phyloP scores from a whole-genome alignment of 257 asterid species.

The Lycium ferocissimum region DNA sequence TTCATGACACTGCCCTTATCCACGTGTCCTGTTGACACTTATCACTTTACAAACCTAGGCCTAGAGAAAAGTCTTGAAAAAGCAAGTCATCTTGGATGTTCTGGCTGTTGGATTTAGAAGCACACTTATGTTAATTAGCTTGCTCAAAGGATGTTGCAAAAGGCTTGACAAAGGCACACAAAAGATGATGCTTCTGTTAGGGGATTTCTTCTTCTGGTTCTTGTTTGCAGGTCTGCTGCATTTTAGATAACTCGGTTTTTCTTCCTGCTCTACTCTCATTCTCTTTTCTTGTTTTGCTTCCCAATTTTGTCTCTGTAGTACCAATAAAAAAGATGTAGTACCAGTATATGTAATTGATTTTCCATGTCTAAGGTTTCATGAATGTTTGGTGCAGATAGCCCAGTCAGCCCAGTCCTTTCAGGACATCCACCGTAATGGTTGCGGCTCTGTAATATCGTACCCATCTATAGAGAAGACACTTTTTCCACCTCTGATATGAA shows the following conservation, averaged over 20 bases:
- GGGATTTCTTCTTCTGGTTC: background rate
- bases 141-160: slow-evolving; percentile 4
- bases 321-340: background rate
- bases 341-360: background rate
- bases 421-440: background rate
- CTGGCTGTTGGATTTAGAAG: background rate
- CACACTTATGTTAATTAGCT: background rate
- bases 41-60: slow-evolving; percentile 12
- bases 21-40: slow-evolving; percentile 5
- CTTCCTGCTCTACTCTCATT: background rate
- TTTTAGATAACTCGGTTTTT: background rate
- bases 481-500: background rate
- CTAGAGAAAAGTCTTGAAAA: background rate
- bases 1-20: background rate
- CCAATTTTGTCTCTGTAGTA: background rate
- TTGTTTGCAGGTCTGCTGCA: background rate
- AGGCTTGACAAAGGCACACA: background rate
- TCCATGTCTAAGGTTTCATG: background rate
- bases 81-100: background rate
- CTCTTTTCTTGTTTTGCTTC: slow-evolving; percentile 4
- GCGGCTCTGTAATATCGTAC: background rate
- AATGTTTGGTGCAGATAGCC: background rate
- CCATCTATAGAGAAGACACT: background rate
- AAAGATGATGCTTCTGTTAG: slow-evolving; percentile 10
- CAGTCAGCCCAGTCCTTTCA: background rate